phyloP scores from a whole-genome alignment of 352 stramenopile species.

The Globisporangium echinulatum region DNA sequence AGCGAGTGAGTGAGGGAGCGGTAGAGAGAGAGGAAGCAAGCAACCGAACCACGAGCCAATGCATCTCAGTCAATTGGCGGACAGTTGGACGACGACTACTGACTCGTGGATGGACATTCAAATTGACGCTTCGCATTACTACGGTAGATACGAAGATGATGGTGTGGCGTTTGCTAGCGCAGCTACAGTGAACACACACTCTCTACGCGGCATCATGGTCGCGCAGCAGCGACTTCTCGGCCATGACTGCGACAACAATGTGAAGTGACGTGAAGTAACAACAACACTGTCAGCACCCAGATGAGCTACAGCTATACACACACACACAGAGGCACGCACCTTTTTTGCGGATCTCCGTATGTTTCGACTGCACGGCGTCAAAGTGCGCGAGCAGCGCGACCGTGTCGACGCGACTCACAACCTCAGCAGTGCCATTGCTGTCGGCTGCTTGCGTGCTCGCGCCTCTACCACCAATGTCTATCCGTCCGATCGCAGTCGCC shows the following conservation, averaged over 20 bases:
- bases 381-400: slow-evolving; percentile 63
- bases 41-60: too few relatives aligned
- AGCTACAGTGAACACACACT: neutral
- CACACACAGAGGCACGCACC: slow-evolving; percentile 19
- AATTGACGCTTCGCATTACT: too few relatives aligned
- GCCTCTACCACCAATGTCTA: slow-evolving; percentile 30
- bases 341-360: slow-evolving; percentile 67
- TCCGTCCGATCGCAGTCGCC: slow-evolving; percentile 74
- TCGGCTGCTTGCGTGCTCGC: slow-evolving; percentile 13
- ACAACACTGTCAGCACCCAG: too few relatives aligned
- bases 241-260: slow-evolving; percentile 21
- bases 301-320: neutral
- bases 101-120: too few relatives aligned
- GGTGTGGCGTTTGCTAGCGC: neutral
- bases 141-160: too few relatives aligned
- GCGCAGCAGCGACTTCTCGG: slow-evolving; percentile 65
- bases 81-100: too few relatives aligned
- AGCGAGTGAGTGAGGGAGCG: neutral
- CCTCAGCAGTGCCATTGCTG: slow-evolving; percentile 10
- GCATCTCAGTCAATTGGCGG: neutral
- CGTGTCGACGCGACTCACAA: slow-evolving; percentile 33
- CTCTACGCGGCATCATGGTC: slow-evolving; percentile 24
- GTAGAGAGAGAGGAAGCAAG: neutral
- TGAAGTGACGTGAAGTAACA: too few relatives aligned
- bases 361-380: slow-evolving; percentile 62